Evolutionary conservation across 2,329 filamentous ascomycete species (phyloP).

Genomic region (Pseudodiploospora longispora): DNA sequence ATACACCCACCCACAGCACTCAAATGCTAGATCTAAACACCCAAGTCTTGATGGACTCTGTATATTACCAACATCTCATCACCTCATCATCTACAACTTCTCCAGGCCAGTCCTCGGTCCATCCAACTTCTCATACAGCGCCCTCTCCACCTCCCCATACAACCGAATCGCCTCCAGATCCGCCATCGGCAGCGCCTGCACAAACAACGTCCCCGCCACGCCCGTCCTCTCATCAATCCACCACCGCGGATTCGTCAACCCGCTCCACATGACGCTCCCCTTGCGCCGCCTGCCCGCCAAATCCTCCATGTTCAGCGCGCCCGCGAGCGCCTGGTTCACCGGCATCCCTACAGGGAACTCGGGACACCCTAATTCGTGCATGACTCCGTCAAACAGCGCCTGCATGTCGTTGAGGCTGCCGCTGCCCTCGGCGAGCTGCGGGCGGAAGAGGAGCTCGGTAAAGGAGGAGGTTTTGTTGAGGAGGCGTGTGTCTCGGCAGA

Average conservation of each 20-base stretch:
- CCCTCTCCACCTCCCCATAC: too few relatives aligned
- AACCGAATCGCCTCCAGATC: too few relatives aligned
- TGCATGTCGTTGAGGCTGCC: constrained; percentile 13
- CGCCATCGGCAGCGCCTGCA: too few relatives aligned
- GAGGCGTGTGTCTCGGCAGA: not conserved
- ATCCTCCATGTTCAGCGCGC: constrained; percentile 31
- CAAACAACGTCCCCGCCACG: too few relatives aligned
- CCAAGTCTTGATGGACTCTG: too few relatives aligned
- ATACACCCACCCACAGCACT: too few relatives aligned
- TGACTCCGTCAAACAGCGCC: constrained; percentile 14
- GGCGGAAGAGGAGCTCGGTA: constrained; percentile 3
- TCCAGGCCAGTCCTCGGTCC: too few relatives aligned
- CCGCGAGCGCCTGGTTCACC: constrained; percentile 30
- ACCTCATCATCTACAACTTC: too few relatives aligned
- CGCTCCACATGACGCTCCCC: constrained; percentile 37
- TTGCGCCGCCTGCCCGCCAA: constrained; percentile 30
- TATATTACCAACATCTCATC: too few relatives aligned
- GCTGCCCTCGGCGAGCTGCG: constrained; percentile 12
- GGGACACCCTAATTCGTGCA: constrained; percentile 12
- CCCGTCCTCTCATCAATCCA: too few relatives aligned
- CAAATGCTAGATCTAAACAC: too few relatives aligned
- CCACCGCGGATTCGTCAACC: constrained; percentile 35
- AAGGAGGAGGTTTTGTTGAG: not conserved
- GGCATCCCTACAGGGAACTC: constrained; percentile 26
- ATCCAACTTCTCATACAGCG: too few relatives aligned